Evolutionary conservation across 805 yeast genomes (phyloP).

Genomic region (Spathaspora sp.): DNA sequence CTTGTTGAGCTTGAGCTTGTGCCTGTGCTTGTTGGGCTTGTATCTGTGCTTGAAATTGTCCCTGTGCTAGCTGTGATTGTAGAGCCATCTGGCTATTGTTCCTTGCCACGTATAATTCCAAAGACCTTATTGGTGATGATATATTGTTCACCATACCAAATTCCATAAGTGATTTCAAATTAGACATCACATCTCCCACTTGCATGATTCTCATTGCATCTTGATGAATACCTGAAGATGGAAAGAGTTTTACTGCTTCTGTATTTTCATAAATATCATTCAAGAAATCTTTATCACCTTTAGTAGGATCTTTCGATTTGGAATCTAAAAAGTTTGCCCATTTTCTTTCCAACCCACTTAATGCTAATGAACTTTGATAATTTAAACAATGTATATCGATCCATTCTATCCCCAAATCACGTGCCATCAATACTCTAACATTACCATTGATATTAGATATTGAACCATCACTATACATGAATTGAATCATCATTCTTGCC

Average conservation of each 20-base stretch:
- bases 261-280: slow-evolving; percentile 21
- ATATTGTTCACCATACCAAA: slow-evolving; percentile 47
- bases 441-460: slow-evolving; percentile 60
- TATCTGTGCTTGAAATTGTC: slow-evolving; percentile 4
- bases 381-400: slow-evolving; percentile 49
- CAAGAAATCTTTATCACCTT: slow-evolving; percentile 15
- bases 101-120: slow-evolving; percentile 37
- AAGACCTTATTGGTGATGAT: slow-evolving; percentile 52
- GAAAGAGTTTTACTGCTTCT: slow-evolving; percentile 44
- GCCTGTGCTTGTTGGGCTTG: slow-evolving; percentile 1
- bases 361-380: slow-evolving; percentile 24
- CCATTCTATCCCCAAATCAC: slow-evolving; percentile 67
- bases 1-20: slow-evolving; percentile 5
- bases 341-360: slow-evolving; percentile 21
- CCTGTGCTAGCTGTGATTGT: slow-evolving; percentile 3
- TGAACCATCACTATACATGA: slow-evolving; percentile 65
- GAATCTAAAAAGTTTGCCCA: slow-evolving; percentile 18
- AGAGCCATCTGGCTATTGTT: slow-evolving; percentile 19
- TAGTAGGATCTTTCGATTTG: slow-evolving; percentile 8
- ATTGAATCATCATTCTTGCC: slow-evolving; percentile 23
- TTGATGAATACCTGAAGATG: slow-evolving; percentile 61
- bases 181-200: slow-evolving; percentile 75
- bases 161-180: slow-evolving; percentile 61
- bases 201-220: slow-evolving; percentile 69
- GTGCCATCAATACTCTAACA: slow-evolving; percentile 58